Evolutionary conservation across 2,329 filamentous ascomycete species (phyloP).

Genomic region (Pseudocercospora fuligena): DNA sequence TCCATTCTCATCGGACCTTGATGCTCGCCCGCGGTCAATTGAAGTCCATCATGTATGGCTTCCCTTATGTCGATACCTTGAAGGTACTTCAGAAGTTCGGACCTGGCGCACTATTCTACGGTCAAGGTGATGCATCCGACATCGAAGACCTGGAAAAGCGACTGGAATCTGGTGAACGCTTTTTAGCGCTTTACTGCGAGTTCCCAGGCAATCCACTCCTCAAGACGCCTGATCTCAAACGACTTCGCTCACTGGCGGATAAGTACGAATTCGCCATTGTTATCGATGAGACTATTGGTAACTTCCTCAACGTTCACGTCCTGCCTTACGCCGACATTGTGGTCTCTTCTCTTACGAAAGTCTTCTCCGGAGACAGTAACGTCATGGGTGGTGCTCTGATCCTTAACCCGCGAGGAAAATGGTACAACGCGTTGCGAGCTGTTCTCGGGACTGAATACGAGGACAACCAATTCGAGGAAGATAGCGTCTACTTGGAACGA

Average conservation of each 20-base stretch:
- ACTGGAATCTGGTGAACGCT: conserved; percentile 73
- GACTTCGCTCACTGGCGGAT: conserved; percentile 81
- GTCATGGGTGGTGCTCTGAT: conserved; percentile 86
- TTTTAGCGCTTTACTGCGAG: conserved; percentile 87
- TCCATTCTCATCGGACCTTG: conserved; percentile 79
- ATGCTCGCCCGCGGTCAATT: conserved; percentile 65
- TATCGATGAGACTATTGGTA: conserved; percentile 95
- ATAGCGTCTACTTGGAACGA: conserved; percentile 90
- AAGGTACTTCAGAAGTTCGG: conserved; percentile 96
- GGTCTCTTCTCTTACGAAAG: conserved; percentile 92
- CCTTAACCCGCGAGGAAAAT: conserved; percentile 68
- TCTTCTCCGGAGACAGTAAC: conserved; percentile 96
- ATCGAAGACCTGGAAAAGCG: conserved; percentile 80
- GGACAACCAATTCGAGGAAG: conserved; percentile 93
- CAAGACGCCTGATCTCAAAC: conserved; percentile 77
- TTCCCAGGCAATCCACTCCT: conserved; percentile 93
- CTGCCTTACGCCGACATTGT: conserved; percentile 88
- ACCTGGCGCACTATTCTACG: conserved; percentile 86
- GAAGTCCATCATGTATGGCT: conserved; percentile 91
- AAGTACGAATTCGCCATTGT: conserved; percentile 87
- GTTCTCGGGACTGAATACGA: conserved; percentile 72
- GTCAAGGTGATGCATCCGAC: conserved; percentile 75
- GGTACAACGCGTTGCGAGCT: conserved; percentile 72
- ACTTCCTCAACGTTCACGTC: conserved; percentile 94
- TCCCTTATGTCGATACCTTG: conserved; percentile 94